phyloP scores from a whole-genome alignment of 208 protist species.

The Wallacemonas sp. region DNA sequence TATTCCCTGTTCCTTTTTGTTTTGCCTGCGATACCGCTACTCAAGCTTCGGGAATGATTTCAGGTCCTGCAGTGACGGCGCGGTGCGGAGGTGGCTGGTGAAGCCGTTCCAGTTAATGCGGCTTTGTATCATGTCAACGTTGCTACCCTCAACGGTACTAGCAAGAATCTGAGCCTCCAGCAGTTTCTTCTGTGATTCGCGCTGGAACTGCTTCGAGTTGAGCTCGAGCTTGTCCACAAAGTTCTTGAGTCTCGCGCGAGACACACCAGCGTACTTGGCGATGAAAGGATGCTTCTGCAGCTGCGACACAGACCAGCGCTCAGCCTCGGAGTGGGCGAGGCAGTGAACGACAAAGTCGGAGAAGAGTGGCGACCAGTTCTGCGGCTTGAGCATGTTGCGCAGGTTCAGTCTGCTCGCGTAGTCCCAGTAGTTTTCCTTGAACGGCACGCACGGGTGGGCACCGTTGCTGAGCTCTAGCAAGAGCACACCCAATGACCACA shows the following conservation, averaged over 20 bases:
- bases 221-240: constrained; percentile 75
- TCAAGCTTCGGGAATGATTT: constrained; percentile 68
- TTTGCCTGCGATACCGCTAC: background rate
- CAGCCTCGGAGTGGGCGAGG: constrained; percentile 35
- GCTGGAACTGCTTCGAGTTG: constrained; percentile 40
- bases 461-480: constrained; percentile 77
- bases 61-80: constrained; percentile 55
- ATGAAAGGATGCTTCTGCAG: constrained; percentile 84
- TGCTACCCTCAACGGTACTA: constrained; percentile 58
- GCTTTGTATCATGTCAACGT: constrained; percentile 67
- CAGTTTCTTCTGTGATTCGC: constrained; percentile 54
- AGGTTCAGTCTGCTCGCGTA: constrained; percentile 71
- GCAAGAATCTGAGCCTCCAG: constrained; percentile 74
- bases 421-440: constrained; percentile 90
- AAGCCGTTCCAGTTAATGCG: constrained; percentile 60
- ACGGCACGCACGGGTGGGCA: constrained; percentile 73
- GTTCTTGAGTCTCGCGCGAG: constrained; percentile 60
- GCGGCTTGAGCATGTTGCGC: constrained; percentile 78
- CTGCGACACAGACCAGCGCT: constrained; percentile 60
- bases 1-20: no score
- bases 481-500: constrained; percentile 88
- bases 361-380: constrained; percentile 67
- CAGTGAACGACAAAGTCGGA: constrained; percentile 82
- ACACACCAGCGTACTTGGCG: constrained; percentile 50
- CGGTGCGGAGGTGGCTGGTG: constrained; percentile 65